Evolutionary conservation across 768 basidiomycete species (phyloP).

Genomic region (Neoboletus subvelutipes): DNA sequence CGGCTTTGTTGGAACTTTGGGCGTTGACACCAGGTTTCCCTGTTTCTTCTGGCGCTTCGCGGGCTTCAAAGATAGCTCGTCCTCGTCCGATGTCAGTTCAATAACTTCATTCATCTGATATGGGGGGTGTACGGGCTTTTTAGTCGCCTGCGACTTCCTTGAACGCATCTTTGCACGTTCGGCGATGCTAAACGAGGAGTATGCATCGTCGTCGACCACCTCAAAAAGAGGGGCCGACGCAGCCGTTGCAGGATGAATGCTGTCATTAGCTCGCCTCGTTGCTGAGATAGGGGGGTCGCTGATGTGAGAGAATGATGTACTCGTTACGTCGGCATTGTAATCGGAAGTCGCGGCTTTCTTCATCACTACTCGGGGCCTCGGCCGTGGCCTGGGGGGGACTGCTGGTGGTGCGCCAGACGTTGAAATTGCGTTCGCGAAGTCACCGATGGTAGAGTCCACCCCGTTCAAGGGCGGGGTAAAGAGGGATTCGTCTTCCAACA

Average conservation of each 20-base stretch:
- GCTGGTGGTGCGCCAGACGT: constrained; percentile 1
- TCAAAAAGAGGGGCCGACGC: constrained; percentile 13
- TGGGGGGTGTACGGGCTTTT: constrained; percentile 7
- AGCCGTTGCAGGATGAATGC: constrained; percentile 18
- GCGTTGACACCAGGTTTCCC: constrained; percentile 26
- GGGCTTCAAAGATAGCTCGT: constrained; percentile 36
- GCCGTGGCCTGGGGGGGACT: constrained; percentile 23
- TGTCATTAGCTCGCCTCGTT: constrained; percentile 17
- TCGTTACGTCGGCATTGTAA: not conserved
- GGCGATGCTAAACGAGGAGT: constrained; percentile 43
- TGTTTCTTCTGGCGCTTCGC: constrained; percentile 34
- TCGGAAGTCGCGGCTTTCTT: constrained; percentile 14
- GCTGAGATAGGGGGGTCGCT: constrained; percentile 15
- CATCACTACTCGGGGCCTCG: constrained; percentile 32
- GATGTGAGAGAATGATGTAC: constrained; percentile 23
- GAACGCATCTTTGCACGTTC: constrained; percentile 59
- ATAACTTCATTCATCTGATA: constrained; percentile 37
- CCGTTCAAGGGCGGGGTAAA: constrained; percentile 26
- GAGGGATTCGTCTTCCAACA: constrained; percentile 17
- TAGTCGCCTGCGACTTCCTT: constrained; percentile 31
- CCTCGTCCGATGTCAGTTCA: constrained; percentile 46
- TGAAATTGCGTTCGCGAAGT: constrained; percentile 16
- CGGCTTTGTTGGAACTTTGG: constrained; percentile 26
- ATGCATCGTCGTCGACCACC: constrained; percentile 19
- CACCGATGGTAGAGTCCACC: constrained; percentile 8